Percentiles rank a stretch among this genome's conserved stretches.
Conservation (phyloP, 441 rosid genomes). For the Populus hybrid region DNA sequence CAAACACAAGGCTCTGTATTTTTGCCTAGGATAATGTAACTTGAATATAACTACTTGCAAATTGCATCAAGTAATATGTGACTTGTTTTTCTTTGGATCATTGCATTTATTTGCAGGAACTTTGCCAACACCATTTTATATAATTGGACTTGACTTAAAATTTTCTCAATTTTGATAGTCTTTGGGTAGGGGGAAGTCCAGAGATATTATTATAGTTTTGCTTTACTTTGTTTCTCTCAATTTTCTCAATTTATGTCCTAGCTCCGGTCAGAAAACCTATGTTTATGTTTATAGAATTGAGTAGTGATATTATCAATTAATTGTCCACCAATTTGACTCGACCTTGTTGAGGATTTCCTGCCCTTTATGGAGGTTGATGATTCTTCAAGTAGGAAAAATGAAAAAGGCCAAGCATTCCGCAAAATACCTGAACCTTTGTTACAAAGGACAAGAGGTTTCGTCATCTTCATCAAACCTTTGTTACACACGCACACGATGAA, state of each 20-base stretch:
- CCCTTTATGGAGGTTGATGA: background rate
- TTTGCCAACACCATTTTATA: too few relatives aligned
- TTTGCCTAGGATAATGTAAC: constrained; percentile 7
- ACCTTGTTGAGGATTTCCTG: background rate
- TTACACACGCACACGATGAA: background rate
- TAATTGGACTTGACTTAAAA: too few relatives aligned
- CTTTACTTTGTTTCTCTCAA: too few relatives aligned
- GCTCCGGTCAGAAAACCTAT: background rate
- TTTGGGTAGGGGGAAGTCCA: background rate
- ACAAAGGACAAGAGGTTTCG: background rate
- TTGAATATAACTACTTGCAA: background rate
- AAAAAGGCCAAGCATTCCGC: background rate
- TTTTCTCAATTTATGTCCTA: background rate
- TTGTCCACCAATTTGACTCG: background rate
- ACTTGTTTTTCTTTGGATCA: too few relatives aligned
- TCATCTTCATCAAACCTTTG: background rate
- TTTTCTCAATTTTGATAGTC: too few relatives aligned
- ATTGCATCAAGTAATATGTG: too few relatives aligned
- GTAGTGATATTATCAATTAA: background rate
- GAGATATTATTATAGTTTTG: background rate
- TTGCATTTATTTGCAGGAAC: too few relatives aligned
- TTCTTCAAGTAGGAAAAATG: background rate
- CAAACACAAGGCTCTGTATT: background rate
- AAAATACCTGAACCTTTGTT: background rate
- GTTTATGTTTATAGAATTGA: background rate